Base-by-base conservation (phyloP, 2,329 filamentous ascomycete genomes). In the Aschersonia sp. region DNA sequence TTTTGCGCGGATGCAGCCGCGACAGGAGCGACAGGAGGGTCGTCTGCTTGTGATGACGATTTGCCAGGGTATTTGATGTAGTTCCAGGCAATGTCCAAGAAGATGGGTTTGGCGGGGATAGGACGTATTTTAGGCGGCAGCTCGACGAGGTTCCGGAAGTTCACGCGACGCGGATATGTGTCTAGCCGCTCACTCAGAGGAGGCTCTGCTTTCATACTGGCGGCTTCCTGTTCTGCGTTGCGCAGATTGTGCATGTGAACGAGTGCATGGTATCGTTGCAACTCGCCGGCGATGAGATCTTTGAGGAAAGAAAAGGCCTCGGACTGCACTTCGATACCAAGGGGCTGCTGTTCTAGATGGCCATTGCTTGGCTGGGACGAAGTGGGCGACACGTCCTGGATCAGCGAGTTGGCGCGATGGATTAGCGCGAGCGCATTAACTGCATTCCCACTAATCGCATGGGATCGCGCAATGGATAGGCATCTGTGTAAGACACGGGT, bases 51-150 rank as follows among this genome's bases (percentile, higher is more conserved):
- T 9, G 32, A 32, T 1, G 39, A 43, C 30, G 64, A 55, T 55
- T 79, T 79, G 35, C 80, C 81, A 0, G 89, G 88, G 60, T 98
- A 98, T 45, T 87, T 80, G 52, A 98, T 89, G 62, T 95, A 97
- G 62, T 97, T 97, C 85, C 87, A 98, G 8, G 92, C 92, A 6
- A 95, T 83, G 60, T 98, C 92, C 50, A 97, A 78, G 72, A 97
- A 97, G 35, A 97, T 73, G 31, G 92, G 92, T 70, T 98, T 98
- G 46, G 95, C 83, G 0, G 92, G 88, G 40, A 97, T 79, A 1
- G 84, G 75, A 51, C 86, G 79, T 54, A 95, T 69, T 59, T 81
- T 84, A 1, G 90, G 89, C 10, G 92, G 92, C 63, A 89, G 95
- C 5, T 81, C 77, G 44, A 97, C 89, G 30, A 98, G 69, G 54